phyloP scores from a whole-genome alignment of 768 basidiomycete species.

The Lactarius tabidus region DNA sequence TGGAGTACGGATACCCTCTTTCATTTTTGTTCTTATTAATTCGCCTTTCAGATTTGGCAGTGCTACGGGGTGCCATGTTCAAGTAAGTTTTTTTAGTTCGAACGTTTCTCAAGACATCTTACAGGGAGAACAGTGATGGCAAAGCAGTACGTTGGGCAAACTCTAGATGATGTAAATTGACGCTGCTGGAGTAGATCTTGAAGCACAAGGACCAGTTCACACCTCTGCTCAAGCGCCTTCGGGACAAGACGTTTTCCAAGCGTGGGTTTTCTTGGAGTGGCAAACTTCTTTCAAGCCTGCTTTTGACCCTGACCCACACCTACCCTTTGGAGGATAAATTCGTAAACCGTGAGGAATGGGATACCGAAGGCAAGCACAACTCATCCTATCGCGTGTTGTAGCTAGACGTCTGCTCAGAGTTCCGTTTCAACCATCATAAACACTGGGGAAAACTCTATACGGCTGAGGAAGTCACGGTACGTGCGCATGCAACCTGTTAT shows the following conservation, averaged over 20 bases:
- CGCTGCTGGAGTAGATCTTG: conserved; percentile 46
- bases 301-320: conserved; percentile 73
- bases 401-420: conserved; percentile 43
- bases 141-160: conserved; percentile 43
- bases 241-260: conserved; percentile 71
- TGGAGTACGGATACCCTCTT: conserved; percentile 55
- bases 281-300: conserved; percentile 64
- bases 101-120: not conserved
- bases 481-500: conserved; percentile 16
- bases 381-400: not conserved
- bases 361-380: conserved; percentile 52
- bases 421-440: conserved; percentile 61
- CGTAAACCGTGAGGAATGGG: conserved; percentile 74
- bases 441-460: conserved; percentile 80
- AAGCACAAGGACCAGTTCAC: conserved; percentile 60
- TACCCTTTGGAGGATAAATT: conserved; percentile 81
- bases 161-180: conserved; percentile 1
- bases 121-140: conserved; percentile 41
- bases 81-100: conserved; percentile 48
- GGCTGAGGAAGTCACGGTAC: conserved; percentile 64
- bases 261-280: conserved; percentile 80
- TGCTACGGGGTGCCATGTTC: conserved; percentile 75
- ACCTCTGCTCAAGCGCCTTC: conserved; percentile 56
- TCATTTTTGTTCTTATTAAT: not conserved
- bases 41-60: conserved; percentile 56